phyloP scores from a whole-genome alignment of 768 basidiomycete genomes.

The Symmetrospora coprosmae region DNA sequence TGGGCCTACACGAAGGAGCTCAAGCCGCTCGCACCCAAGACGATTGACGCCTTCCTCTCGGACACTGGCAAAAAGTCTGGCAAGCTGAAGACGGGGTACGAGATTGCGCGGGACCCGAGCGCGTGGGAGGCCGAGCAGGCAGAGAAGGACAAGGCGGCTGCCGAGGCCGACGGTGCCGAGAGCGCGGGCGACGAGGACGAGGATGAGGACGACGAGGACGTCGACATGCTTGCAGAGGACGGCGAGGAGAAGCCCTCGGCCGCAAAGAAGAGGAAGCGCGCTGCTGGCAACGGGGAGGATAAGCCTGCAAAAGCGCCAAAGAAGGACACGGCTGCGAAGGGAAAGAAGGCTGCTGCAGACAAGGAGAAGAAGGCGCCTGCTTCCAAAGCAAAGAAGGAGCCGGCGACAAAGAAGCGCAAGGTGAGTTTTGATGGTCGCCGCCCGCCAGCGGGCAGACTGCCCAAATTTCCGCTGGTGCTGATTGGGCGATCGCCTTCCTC shows the following conservation, averaged over 20 bases:
- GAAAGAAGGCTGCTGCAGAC: conserved; percentile 23
- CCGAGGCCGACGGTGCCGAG: conserved; percentile 52
- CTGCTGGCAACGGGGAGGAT: conserved; percentile 25
- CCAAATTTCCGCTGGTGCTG: no score
- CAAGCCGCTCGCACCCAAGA: conserved; percentile 56
- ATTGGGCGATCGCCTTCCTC: no score
- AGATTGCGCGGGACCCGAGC: conserved; percentile 57
- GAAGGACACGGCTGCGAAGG: conserved; percentile 34
- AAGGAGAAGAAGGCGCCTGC: no score
- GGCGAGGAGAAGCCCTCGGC: conserved; percentile 12
- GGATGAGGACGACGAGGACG: conserved; percentile 44
- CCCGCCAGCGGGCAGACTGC: no score
- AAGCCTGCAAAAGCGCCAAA: conserved; percentile 40
- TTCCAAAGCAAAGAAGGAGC: conserved; percentile 45
- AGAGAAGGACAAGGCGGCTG: conserved; percentile 44
- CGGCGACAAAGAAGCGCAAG: conserved; percentile 44
- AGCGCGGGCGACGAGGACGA: conserved; percentile 46
- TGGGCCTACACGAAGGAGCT: conserved; percentile 77
- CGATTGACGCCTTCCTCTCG: conserved; percentile 69
- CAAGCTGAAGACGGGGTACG: conserved; percentile 55
- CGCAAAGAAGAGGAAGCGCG: conserved; percentile 38
- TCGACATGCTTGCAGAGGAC: conserved; percentile 31
- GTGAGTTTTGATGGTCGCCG: conserved; percentile 1
- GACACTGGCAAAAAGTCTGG: conserved; percentile 51
- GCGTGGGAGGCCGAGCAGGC: conserved; percentile 44